Base-by-base conservation (phyloP, 345 rosid genomes). In the Euphorbia lathyris region DNA sequence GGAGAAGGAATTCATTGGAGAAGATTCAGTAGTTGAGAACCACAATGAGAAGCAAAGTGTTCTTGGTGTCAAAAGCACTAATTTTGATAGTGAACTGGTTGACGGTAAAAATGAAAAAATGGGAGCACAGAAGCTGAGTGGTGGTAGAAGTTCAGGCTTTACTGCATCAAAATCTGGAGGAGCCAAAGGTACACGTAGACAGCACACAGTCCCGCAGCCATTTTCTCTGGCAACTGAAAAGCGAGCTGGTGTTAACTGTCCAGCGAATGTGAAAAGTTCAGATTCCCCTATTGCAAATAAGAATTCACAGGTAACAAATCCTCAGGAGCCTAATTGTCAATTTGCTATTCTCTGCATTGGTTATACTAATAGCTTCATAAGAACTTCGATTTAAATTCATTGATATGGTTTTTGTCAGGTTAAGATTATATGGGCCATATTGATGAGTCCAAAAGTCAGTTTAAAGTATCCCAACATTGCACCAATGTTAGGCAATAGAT, bases 181-280 rank as follows among this genome's bases (percentile, higher is more conserved):
- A 47, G 69, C 73, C 16, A 79, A 76, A 73, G 75, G 75, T 66
- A 67, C 67, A 11, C 74, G 64, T 29, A 61, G 65, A 29, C 80
- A 53, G 48, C 67, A 11, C 50, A 78, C 85, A 27, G 78, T 78
- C 30, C 85, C 88, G 3, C 85, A 77, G 65, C 86, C 90, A 0
- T 84, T 83, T 80, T 76, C 82, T 43, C 67, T 79, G 66, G 82
- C 89, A 51, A 81, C 88, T 58, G 90, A 87, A 72, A 87, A 80
- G 74, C 78, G 75, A 13, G 86, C 80, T 27, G 72, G 69, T 23
- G 56, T 57, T 51, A 79, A 73, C 71, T 78, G 72, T 20, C 68
- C 76, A 23, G 74, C 71, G 19, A 80, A 74, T 74, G 69, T 63
- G 71, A 76, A 64, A 75, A 79, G 72, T 75, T 30, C 62, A 16